These are phyloP conservation scores for Pestalotiopsis sp. DNA, from an alignment of 2,329 filamentous ascomycete species.

Conservation along the genomic window DNA sequence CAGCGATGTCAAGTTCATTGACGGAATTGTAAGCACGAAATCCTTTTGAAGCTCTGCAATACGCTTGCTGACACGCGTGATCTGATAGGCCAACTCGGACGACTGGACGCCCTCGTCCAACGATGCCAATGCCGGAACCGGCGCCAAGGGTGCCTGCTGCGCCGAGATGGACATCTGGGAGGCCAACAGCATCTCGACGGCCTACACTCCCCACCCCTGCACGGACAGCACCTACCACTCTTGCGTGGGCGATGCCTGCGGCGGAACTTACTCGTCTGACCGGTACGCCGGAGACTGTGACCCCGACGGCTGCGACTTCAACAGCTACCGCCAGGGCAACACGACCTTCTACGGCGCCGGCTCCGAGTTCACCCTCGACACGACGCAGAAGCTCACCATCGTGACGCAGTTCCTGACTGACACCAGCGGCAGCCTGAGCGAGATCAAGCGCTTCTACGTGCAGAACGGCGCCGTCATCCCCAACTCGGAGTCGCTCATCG, in stretches of 20 bases:
- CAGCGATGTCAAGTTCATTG: conserved; percentile 54
- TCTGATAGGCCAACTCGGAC: conserved; percentile 43
- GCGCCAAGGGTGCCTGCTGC: conserved; percentile 55
- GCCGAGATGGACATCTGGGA: conserved; percentile 65
- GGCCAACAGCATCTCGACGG: conserved; percentile 61
- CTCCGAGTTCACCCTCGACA: conserved; percentile 55
- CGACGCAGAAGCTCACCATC: conserved; percentile 57
- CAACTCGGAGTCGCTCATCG: conserved; percentile 39
- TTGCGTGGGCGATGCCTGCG: conserved; percentile 49
- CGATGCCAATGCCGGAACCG: conserved; percentile 52
- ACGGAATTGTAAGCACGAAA: conserved; percentile 34
- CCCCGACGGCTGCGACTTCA: conserved; percentile 68
- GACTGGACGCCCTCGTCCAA: conserved; percentile 48
- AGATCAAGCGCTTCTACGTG: conserved; percentile 62
- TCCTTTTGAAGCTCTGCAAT: neutral
- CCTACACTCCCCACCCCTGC: conserved; percentile 65
- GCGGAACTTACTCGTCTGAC: conserved; percentile 47
- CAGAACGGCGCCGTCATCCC: conserved; percentile 54
- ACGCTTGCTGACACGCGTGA: neutral
- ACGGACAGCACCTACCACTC: conserved; percentile 44
- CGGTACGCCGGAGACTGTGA: conserved; percentile 64
- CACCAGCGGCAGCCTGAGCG: conserved; percentile 48
- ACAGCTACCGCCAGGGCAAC: conserved; percentile 64
- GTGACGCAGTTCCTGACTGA: conserved; percentile 59
- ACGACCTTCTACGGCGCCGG: conserved; percentile 60